Conservation (phyloP, 192 early-diverging fungal genomes). For the Jimgerdemannia lactiflua region DNA sequence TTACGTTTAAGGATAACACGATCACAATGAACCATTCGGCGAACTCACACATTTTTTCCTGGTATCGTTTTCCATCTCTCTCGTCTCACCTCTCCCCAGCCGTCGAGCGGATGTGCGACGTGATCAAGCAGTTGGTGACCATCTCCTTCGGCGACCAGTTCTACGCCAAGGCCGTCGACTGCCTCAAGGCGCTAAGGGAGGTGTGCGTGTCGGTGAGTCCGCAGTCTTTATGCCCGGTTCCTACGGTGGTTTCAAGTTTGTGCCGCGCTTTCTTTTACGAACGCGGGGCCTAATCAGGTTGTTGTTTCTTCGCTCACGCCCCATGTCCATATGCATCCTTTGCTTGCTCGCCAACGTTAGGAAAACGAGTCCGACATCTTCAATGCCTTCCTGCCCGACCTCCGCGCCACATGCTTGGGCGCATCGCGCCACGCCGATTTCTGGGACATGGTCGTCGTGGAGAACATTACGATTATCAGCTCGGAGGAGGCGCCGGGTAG, state of each 20-base stretch:
- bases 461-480: constrained; percentile 44
- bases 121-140: constrained; percentile 45
- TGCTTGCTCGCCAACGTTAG: background rate
- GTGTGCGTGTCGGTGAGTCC: constrained; percentile 13
- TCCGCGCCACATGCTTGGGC: constrained; percentile 31
- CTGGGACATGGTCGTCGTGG: constrained; percentile 45
- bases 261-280: no score
- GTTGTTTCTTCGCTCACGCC: no score
- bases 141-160: constrained; percentile 53
- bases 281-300: no score
- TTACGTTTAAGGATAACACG: no score
- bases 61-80: background rate
- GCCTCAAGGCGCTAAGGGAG: constrained; percentile 48
- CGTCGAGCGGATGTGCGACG: constrained; percentile 51
- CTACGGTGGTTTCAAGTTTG: no score
- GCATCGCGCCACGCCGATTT: constrained; percentile 39
- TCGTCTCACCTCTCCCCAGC: constrained; percentile 34
- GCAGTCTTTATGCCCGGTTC: background rate
- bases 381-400: constrained; percentile 49
- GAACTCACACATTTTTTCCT: background rate
- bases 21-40: no score
- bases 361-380: constrained; percentile 38
- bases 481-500: constrained; percentile 37
- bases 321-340: no score
- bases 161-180: constrained; percentile 55